Percentiles rank a stretch among this genome's conserved stretches.
Evolutionary conservation across 176 grass and related monocot species (phyloP).

Genomic region (Phoenix roebelenii): DNA sequence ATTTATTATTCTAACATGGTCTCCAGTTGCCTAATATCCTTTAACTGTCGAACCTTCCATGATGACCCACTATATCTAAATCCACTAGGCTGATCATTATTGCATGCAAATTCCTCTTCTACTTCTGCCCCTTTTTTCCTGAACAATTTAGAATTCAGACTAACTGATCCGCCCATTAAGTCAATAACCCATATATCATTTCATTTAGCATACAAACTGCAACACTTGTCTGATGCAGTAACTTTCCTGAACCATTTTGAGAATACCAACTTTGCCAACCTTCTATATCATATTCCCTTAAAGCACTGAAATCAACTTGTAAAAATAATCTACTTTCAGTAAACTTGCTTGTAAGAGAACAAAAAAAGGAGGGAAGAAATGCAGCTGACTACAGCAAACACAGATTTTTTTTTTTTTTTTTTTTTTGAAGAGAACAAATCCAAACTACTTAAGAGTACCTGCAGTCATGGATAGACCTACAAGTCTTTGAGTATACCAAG

Average conservation of each 20-base stretch:
- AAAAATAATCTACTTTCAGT: constrained; percentile 29
- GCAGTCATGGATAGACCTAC: constrained; percentile 57
- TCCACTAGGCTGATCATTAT: constrained; percentile 11
- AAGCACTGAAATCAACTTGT: constrained; percentile 65
- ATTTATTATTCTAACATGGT: constrained; percentile 12
- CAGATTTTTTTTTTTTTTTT: no score
- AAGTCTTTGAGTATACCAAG: constrained; percentile 73
- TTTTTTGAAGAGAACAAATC: not conserved
- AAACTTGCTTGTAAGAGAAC: no score
- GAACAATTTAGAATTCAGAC: constrained; percentile 48
- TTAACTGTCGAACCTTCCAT: constrained; percentile 42
- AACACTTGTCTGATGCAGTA: constrained; percentile 50
- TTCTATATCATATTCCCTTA: constrained; percentile 36
- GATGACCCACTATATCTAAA: constrained; percentile 20
- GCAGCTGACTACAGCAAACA: no score
- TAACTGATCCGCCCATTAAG: constrained; percentile 47
- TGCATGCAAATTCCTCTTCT: constrained; percentile 7
- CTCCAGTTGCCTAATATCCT: constrained; percentile 14
- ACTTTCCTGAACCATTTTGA: constrained; percentile 43
- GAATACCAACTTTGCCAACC: constrained; percentile 42
- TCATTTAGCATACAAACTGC: constrained; percentile 94
- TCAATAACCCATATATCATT: constrained; percentile 86
- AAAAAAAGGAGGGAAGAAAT: no score
- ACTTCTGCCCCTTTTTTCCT: constrained; percentile 26
- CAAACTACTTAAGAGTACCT: constrained; percentile 27